Conservation (phyloP, 2,329 filamentous ascomycete genomes). For the Phialophora tarda region DNA sequence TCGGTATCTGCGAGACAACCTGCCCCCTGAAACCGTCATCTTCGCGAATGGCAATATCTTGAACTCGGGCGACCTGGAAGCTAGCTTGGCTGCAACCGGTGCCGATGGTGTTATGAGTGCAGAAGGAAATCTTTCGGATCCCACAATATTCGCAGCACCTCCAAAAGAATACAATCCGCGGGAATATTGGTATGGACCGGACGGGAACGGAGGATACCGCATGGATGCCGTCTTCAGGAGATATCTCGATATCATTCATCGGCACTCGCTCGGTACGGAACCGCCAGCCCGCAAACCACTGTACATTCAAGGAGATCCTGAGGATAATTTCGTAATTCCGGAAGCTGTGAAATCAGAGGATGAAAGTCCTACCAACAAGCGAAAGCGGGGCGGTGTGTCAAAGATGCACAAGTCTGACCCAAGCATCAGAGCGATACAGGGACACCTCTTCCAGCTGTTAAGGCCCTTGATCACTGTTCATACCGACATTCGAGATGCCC, state of each 20-base stretch:
- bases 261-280: slow-evolving; percentile 70
- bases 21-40: slow-evolving; percentile 86
- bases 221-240: slow-evolving; percentile 85
- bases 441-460: slow-evolving; percentile 90
- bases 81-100: slow-evolving; percentile 80
- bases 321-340: slow-evolving; percentile 12
- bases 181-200: slow-evolving; percentile 80
- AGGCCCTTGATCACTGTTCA: slow-evolving; percentile 79
- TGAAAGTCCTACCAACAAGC: slow-evolving; percentile 34
- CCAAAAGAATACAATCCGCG: slow-evolving; percentile 71
- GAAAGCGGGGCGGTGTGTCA: slow-evolving; percentile 54
- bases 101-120: slow-evolving; percentile 95
- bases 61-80: slow-evolving; percentile 75
- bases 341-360: slow-evolving; percentile 20
- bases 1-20: slow-evolving; percentile 76
- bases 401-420: slow-evolving; percentile 49
- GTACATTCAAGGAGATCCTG: slow-evolving; percentile 67
- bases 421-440: slow-evolving; percentile 82
- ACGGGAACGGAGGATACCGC: slow-evolving; percentile 82
- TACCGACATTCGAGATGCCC: slow-evolving; percentile 82
- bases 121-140: slow-evolving; percentile 92
- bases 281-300: slow-evolving; percentile 73
- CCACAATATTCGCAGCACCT: slow-evolving; percentile 76
- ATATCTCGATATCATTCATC: slow-evolving; percentile 89
- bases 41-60: slow-evolving; percentile 97